Conservation (phyloP, 2,329 filamentous ascomycete species). For the Xylariaceae sp. region DNA sequence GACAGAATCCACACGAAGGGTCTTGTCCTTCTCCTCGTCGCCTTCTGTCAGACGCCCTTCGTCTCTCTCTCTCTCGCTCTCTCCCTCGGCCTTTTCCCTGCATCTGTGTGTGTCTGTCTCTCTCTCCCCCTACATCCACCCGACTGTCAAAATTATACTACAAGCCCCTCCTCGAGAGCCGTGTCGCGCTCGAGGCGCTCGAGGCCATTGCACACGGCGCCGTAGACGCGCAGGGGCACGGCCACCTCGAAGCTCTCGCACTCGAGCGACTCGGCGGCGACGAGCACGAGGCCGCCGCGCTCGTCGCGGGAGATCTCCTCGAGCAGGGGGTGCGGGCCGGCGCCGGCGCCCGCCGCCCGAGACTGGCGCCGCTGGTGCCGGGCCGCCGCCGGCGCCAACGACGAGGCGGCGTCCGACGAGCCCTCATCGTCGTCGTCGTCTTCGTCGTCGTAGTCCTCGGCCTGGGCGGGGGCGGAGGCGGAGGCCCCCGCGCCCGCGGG, state of each 20-base stretch:
- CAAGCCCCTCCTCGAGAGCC: constrained; percentile 36
- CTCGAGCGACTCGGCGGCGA: constrained; percentile 67
- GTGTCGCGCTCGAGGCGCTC: constrained; percentile 50
- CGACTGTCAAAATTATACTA: constrained; percentile 17
- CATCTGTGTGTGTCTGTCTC: neutral
- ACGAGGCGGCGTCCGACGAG: constrained; percentile 1
- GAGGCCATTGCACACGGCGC: constrained; percentile 49
- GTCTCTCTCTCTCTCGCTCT: too few species aligned
- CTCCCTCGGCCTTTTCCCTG: too few species aligned
- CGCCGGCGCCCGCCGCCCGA: too few species aligned
- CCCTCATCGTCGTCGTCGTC: constrained; percentile 5
- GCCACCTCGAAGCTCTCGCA: constrained; percentile 89
- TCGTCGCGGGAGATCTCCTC: constrained; percentile 77
- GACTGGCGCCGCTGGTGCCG: too few species aligned
- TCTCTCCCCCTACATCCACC: too few species aligned
- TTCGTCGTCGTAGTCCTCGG: constrained; percentile 20
- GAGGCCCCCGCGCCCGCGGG: constrained; percentile 35
- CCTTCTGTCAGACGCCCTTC: too few species aligned
- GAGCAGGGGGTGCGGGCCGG: constrained; percentile 47
- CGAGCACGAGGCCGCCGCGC: constrained; percentile 63
- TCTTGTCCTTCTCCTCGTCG: too few species aligned
- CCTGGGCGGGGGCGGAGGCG: constrained; percentile 2
- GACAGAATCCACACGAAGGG: too few species aligned
- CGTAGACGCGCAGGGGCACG: constrained; percentile 77
- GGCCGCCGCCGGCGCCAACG: too few species aligned